Percentiles rank a stretch among this genome's conserved stretches.
These are phyloP conservation scores for Dothidotthia symphoricarpi DNA, from an alignment of 2,329 filamentous ascomycete genomes.

Conservation along the genomic window DNA sequence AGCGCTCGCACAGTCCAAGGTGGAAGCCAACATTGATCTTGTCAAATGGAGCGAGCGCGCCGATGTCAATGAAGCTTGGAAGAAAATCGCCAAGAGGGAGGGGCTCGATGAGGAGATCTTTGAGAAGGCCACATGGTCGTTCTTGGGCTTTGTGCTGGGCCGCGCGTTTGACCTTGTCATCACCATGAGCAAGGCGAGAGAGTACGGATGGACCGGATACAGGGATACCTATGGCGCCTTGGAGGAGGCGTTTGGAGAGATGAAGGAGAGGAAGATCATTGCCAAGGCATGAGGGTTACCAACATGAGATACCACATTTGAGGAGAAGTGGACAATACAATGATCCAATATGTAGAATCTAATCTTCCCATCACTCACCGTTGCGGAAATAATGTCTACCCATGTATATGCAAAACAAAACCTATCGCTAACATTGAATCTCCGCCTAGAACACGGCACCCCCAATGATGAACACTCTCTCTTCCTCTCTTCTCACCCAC, in stretches of 20 bases:
- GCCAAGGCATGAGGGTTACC: conserved; percentile 8
- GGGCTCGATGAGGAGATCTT: conserved; percentile 42
- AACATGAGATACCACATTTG: too few relatives aligned
- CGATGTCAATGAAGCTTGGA: conserved; percentile 45
- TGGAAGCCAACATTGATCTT: conserved; percentile 45
- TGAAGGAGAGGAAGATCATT: conserved; percentile 31
- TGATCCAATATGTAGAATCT: too few relatives aligned
- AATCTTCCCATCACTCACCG: too few relatives aligned
- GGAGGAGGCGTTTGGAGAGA: conserved; percentile 35
- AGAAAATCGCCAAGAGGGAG: conserved; percentile 34
- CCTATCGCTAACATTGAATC: too few relatives aligned
- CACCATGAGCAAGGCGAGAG: conserved; percentile 50
- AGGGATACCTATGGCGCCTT: conserved; percentile 40
- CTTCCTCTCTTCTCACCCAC: conserved; percentile 89
- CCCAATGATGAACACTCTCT: conserved; percentile 92
- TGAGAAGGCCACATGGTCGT: conserved; percentile 49
- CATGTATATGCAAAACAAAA: too few relatives aligned
- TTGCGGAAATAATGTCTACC: too few relatives aligned
- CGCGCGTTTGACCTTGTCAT: conserved; percentile 44
- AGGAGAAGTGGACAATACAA: too few relatives aligned
- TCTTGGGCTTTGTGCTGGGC: conserved; percentile 46
- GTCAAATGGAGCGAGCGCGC: conserved; percentile 43
- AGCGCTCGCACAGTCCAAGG: conserved; percentile 15
- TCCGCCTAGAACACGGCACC: conserved; percentile 75
- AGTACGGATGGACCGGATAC: conserved; percentile 47